Evolutionary conservation across 2,329 filamentous ascomycete species (phyloP).

Genomic region (Sarocladium brachiariae): DNA sequence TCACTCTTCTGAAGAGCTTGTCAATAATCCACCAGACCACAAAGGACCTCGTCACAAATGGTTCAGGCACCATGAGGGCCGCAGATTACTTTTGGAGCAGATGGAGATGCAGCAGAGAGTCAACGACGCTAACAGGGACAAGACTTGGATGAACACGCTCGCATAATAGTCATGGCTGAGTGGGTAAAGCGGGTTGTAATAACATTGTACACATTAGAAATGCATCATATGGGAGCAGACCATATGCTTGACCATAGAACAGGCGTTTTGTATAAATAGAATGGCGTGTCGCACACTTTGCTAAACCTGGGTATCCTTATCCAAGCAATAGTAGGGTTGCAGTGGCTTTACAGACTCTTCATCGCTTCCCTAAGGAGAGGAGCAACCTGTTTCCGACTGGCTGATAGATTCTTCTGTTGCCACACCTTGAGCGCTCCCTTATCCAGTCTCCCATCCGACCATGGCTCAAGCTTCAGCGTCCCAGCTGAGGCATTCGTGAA

Average conservation of each 20-base stretch:
- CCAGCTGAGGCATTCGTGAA: conserved; percentile 44
- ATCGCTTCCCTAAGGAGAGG: conserved; percentile 56
- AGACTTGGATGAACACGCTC: neutral
- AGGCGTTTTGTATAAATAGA: neutral
- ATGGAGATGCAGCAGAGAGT: neutral
- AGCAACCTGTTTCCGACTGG: conserved; percentile 63
- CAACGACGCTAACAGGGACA: neutral
- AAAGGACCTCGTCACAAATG: neutral
- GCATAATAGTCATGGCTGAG: too few relatives aligned
- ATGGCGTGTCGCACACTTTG: neutral
- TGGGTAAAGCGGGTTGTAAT: neutral
- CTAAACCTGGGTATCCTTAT: neutral
- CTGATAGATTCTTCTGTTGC: conserved; percentile 55
- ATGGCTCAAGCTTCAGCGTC: conserved; percentile 50
- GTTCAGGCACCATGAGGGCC: conserved; percentile 5
- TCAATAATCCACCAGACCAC: conserved; percentile 14
- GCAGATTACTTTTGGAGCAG: neutral
- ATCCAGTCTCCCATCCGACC: conserved; percentile 42
- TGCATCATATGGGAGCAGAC: neutral
- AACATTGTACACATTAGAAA: neutral
- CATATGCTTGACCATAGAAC: neutral
- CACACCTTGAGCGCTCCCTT: conserved; percentile 52
- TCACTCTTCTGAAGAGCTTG: conserved; percentile 34
- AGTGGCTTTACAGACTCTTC: conserved; percentile 18
- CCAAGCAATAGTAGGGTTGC: neutral